Conservation (phyloP, 805 yeast genomes). For the Cyberlindnera euphorbiae region DNA sequence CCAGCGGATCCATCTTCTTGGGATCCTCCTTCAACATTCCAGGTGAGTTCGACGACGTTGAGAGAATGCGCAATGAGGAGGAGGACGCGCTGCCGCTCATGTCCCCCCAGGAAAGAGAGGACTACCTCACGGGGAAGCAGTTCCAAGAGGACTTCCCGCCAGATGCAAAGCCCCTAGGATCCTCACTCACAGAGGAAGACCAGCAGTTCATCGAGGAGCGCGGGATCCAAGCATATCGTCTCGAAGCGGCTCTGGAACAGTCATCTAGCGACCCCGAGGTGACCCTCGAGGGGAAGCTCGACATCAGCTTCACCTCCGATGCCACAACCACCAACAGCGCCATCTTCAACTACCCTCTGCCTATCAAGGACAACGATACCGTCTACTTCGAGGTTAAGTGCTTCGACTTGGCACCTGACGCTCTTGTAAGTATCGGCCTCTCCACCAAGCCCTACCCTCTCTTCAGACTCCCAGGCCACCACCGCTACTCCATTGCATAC, state of each 20-base stretch:
- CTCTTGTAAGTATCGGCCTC: constrained; percentile 68
- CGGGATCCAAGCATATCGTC: constrained; percentile 62
- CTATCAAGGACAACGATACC: constrained; percentile 22
- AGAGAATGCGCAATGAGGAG: constrained; percentile 61
- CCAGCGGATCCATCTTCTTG: constrained; percentile 25
- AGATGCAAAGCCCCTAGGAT: constrained; percentile 33
- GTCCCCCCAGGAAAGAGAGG: constrained; percentile 35
- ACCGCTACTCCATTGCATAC: constrained; percentile 78
- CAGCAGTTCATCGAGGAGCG: constrained; percentile 71
- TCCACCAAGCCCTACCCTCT: constrained; percentile 88
- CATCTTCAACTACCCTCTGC: constrained; percentile 45
- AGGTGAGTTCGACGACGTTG: constrained; percentile 59
- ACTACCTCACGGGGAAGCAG: constrained; percentile 37
- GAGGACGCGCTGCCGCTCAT: constrained; percentile 38
- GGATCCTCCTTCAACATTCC: constrained; percentile 38
- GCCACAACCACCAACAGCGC: constrained; percentile 15
- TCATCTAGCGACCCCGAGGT: constrained; percentile 41
- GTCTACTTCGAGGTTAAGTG: constrained; percentile 47
- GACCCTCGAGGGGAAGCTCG: constrained; percentile 61
- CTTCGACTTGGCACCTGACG: constrained; percentile 53
- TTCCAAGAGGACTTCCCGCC: constrained; percentile 36
- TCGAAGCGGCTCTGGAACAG: constrained; percentile 30
- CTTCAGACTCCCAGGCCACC: constrained; percentile 91
- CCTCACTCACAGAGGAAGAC: constrained; percentile 68
- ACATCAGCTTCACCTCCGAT: constrained; percentile 32